These are phyloP conservation scores for Rhodamnia argentea DNA, from an alignment of 345 rosid genomes.

Conservation along the genomic window DNA sequence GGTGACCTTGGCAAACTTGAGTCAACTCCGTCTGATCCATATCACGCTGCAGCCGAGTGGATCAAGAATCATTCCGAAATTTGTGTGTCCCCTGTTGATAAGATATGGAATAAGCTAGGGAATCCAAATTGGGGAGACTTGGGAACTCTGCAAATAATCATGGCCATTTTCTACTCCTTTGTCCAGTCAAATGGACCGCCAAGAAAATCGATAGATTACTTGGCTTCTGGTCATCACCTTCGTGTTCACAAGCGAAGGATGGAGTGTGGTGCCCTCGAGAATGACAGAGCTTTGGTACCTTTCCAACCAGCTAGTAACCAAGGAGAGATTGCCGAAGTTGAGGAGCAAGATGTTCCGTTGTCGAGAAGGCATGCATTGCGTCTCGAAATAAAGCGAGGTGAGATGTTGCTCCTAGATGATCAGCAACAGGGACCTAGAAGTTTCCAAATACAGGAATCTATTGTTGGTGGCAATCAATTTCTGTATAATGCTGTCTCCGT, in stretches of 20 bases:
- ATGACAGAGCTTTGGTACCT: conserved; percentile 20
- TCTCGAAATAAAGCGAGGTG: conserved; percentile 29
- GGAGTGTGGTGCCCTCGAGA: conserved; percentile 24
- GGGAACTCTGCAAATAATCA: conserved; percentile 40
- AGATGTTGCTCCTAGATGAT: conserved; percentile 37
- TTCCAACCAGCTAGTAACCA: conserved; percentile 17
- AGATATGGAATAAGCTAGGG: conserved; percentile 53
- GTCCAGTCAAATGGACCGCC: conserved; percentile 42
- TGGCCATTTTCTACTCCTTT: conserved; percentile 52
- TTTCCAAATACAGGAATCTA: conserved; percentile 38
- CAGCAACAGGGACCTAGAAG: conserved; percentile 29
- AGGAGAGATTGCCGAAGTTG: conserved; percentile 39
- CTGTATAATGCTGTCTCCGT: conserved; percentile 28
- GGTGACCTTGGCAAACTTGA: conserved; percentile 40
- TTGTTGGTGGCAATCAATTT: conserved; percentile 28
- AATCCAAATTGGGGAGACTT: conserved; percentile 59
- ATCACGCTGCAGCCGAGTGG: conserved; percentile 37
- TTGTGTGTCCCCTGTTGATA: conserved; percentile 35
- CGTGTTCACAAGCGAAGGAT: conserved; percentile 42
- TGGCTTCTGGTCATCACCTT: conserved; percentile 39
- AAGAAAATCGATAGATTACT: conserved; percentile 35
- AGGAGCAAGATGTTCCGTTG: conserved; percentile 11
- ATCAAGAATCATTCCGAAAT: conserved; percentile 40
- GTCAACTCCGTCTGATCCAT: conserved; percentile 17
- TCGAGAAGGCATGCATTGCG: conserved; percentile 16